Base-by-base conservation (phyloP, 345 rosid species). In the Mangifera indica region DNA sequence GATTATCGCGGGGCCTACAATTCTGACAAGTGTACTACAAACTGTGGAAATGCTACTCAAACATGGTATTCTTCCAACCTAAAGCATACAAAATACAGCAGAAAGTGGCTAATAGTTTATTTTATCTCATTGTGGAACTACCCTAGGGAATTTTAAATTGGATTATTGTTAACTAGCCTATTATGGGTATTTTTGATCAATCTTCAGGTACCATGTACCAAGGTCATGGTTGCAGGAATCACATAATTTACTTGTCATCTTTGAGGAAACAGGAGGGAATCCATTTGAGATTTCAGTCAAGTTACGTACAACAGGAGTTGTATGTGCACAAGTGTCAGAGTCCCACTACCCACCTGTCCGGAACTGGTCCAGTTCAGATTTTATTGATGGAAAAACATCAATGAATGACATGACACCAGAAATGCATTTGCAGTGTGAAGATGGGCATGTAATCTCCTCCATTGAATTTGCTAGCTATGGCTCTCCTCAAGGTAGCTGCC, bases 391-490 rank as follows among this genome's bases (percentile, higher is more conserved):
- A 72, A 81, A 74, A 20, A 22, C 82, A 40, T 81, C 81, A 40
- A 72, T 76, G 55, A 71, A 71, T 56, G 89, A 84, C 66, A 74
- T 67, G 71, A 79, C 87, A 32, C 94, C 97, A 53, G 94, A 88
- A 81, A 77, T 93, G 86, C 87, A 82, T 51, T 76, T 93, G 81
- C 82, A 63, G 54, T 93, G 98, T 64, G 87, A 90, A 84, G 85
- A 83, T 48, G 93, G 91, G 53, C 78, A 90, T 73, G 80, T 82
- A 67, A 88, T 91, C 65, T 85, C 96, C 24, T 85, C 89, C 48
- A 79, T 93, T 45, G 94, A 91, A 68, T 93, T 93, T 74, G 93
- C 97, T 57, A 91, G 98, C 88, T 91, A 90, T 72, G 98, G 98
- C 64, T 91, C 90, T 66, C 97, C 98, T 56, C 74, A 75, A 26